A percentile compares a stretch with the other conserved stretches of the same genome.
phyloP scores from a whole-genome alignment of 768 basidiomycete species.

The Lepiota brunneoincarnata region DNA sequence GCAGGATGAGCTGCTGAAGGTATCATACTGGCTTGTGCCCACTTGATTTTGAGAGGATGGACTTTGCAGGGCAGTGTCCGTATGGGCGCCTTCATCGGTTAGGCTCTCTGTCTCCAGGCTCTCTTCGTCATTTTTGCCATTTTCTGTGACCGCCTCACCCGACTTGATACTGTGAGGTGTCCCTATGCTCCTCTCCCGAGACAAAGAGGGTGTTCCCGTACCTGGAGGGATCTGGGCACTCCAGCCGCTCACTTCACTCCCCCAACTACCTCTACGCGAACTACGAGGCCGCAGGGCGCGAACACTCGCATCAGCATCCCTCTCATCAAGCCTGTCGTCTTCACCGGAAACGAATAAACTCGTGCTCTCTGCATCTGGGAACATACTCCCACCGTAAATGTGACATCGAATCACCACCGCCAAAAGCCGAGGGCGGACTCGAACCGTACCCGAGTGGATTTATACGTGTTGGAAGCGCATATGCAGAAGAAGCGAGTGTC shows the following conservation, averaged over 20 bases:
- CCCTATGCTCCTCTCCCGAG: constrained; percentile 58
- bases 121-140: constrained; percentile 25
- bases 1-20: neutral
- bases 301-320: constrained; percentile 85
- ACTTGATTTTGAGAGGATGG: neutral
- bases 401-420: constrained; percentile 58
- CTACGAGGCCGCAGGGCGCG: constrained; percentile 86
- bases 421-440: constrained; percentile 26
- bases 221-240: constrained; percentile 64
- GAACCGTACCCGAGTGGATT: constrained; percentile 41
- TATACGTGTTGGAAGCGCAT: constrained; percentile 62
- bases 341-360: constrained; percentile 68
- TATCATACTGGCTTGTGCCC: neutral
- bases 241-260: constrained; percentile 86
- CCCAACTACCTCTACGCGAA: constrained; percentile 88
- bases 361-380: constrained; percentile 61
- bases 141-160: constrained; percentile 51
- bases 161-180: constrained; percentile 60
- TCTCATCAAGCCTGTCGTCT: constrained; percentile 60
- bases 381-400: constrained; percentile 67
- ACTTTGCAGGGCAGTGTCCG: neutral
- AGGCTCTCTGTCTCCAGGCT: neutral
- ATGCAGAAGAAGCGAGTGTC: constrained; percentile 92
- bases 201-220: constrained; percentile 42
- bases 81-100: constrained; percentile 2